Evolutionary conservation across 352 stramenopile species (phyloP).

Genomic region (Phytophthora brassicae): DNA sequence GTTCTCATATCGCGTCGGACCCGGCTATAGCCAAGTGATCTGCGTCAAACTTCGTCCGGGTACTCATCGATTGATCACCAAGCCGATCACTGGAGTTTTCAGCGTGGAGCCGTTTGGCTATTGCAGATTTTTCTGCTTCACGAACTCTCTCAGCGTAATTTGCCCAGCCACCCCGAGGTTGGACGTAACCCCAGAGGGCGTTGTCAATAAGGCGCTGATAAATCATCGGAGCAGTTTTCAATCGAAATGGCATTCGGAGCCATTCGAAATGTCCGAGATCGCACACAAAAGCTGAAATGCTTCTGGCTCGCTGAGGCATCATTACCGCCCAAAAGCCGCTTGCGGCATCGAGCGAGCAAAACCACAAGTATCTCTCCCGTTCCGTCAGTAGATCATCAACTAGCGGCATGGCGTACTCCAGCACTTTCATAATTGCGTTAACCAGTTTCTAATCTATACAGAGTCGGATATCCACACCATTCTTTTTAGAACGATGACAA

Average conservation of each 20-base stretch:
- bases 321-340: conserved; percentile 3
- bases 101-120: background rate
- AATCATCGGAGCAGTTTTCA: background rate
- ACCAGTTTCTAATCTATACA: conserved; percentile 2
- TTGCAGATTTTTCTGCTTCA: background rate
- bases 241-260: background rate
- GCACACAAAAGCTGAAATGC: background rate
- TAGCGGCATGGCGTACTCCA: conserved; percentile 1
- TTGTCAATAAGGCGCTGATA: background rate
- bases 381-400: background rate
- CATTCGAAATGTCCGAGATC: background rate
- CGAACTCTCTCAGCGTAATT: background rate
- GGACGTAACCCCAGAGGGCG: background rate
- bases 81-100: background rate
- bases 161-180: background rate
- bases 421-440: background rate
- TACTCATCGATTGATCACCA: too few relatives aligned
- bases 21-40: background rate
- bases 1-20: background rate
- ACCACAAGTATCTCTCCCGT: background rate
- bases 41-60: background rate
- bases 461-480: background rate
- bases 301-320: background rate
- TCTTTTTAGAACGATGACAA: conserved; percentile 1
- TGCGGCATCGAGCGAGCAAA: background rate